Evolutionary conservation across 495 filamentous ascomycete genomes (phyloP).

Genomic region (Aspergillus sclerotiicarbonarius): DNA sequence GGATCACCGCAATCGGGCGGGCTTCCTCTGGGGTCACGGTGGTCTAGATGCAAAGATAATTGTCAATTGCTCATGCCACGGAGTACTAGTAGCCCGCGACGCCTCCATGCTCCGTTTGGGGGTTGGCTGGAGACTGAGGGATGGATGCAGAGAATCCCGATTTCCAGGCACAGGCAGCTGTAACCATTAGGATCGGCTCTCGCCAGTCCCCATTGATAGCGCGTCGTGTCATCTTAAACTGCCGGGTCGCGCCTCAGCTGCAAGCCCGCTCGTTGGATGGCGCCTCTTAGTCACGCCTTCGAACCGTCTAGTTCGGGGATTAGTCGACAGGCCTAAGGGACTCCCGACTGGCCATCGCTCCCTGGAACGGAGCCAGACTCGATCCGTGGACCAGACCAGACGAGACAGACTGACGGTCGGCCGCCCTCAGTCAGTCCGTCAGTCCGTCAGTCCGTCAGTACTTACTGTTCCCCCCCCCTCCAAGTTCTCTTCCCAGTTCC

Average conservation of each 20-base stretch:
- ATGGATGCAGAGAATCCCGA: not conserved
- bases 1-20: conserved; percentile 15
- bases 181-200: conserved; percentile 2
- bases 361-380: conserved; percentile 13
- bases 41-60: not conserved
- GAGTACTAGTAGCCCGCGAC: too few relatives aligned
- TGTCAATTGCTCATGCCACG: too few relatives aligned
- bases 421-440: not conserved
- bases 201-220: conserved; percentile 7
- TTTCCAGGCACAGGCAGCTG: not conserved
- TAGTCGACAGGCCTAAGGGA: conserved; percentile 1
- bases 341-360: conserved; percentile 3
- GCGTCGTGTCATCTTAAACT: conserved; percentile 18
- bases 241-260: conserved; percentile 13
- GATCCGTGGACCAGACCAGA: conserved; percentile 17
- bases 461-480: not conserved
- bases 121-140: too few relatives aligned
- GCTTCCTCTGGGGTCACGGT: not conserved
- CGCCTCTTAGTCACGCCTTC: conserved; percentile 8
- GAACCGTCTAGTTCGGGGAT: conserved; percentile 1
- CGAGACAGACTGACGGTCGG: not conserved
- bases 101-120: too few relatives aligned
- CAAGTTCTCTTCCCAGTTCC: not conserved
- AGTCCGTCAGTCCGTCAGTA: not conserved
- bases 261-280: not conserved